A percentile compares a stretch with the other conserved stretches of the same genome.
These are phyloP conservation scores for Lonicera japonica DNA, from an alignment of 129 eudicot species.

Conservation along the genomic window DNA sequence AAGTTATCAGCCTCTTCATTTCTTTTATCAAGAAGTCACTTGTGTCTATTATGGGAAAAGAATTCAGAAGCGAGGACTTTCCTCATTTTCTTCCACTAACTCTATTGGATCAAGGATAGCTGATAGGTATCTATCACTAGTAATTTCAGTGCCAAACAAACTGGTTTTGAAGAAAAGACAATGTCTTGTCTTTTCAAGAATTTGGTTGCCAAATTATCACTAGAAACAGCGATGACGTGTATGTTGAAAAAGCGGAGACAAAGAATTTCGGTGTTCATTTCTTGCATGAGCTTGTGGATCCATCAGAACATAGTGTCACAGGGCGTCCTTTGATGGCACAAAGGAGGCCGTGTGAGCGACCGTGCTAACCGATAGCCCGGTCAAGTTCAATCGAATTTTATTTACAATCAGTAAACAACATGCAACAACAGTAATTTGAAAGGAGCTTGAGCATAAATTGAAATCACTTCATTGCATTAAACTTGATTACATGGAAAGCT, in stretches of 20 bases:
- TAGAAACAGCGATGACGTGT: constrained; percentile 28
- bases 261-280: constrained; percentile 24
- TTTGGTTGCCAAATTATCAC: constrained; percentile 28
- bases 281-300: constrained; percentile 40
- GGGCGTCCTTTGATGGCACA: too few relatives aligned
- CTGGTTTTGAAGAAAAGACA: constrained; percentile 32
- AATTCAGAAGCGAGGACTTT: constrained; percentile 8
- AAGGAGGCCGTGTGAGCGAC: too few relatives aligned
- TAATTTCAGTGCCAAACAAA: constrained; percentile 11
- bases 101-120: constrained; percentile 10
- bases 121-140: constrained; percentile 21
- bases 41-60: constrained; percentile 6
- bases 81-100: constrained; percentile 43
- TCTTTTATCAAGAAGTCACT: constrained; percentile 19
- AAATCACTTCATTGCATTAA: too few relatives aligned
- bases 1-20: constrained; percentile 26
- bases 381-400: too few relatives aligned
- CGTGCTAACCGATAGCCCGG: too few relatives aligned
- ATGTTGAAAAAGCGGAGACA: constrained; percentile 27
- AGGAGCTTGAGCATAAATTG: too few relatives aligned
- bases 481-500: too few relatives aligned
- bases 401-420: too few relatives aligned
- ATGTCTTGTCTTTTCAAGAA: constrained; percentile 37
- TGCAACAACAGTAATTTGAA: too few relatives aligned
- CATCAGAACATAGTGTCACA: too few relatives aligned